Evolutionary conservation across 2,329 filamentous ascomycete genomes (phyloP).

Genomic region (Scolecobasidium constrictum): DNA sequence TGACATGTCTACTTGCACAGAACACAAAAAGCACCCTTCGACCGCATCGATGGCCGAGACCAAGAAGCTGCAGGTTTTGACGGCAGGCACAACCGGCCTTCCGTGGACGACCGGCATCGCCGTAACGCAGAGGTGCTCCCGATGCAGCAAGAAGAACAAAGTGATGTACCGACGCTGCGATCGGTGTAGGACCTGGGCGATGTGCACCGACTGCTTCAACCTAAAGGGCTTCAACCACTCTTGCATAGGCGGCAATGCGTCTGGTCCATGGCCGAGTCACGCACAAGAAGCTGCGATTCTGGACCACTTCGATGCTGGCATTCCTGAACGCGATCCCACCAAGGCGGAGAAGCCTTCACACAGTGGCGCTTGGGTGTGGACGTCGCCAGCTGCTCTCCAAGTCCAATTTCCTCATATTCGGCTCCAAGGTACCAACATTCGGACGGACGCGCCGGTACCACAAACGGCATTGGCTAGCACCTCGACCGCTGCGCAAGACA

Average conservation of each 20-base stretch:
- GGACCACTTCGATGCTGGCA: background rate
- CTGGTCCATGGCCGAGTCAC: background rate
- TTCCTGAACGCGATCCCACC: background rate
- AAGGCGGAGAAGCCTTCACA: background rate
- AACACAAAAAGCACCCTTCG: too few relatives aligned
- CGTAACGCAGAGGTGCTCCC: background rate
- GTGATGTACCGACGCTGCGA: background rate
- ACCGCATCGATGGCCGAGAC: too few relatives aligned
- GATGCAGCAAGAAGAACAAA: background rate
- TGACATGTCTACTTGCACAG: too few relatives aligned
- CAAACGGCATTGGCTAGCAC: too few relatives aligned
- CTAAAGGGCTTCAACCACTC: background rate
- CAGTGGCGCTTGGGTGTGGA: background rate
- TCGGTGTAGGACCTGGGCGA: background rate
- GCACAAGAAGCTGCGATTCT: background rate
- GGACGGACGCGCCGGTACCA: too few relatives aligned
- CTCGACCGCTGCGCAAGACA: too few relatives aligned
- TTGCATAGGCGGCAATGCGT: background rate
- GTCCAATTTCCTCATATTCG: constrained; percentile 11
- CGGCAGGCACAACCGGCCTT: background rate
- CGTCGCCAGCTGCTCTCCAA: background rate
- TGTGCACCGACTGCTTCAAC: background rate
- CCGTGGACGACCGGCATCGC: background rate
- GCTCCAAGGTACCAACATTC: too few relatives aligned
- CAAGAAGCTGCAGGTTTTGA: too few relatives aligned